Conservation (phyloP, 2,329 filamentous ascomycete species). For the Apiospora aurea region DNA sequence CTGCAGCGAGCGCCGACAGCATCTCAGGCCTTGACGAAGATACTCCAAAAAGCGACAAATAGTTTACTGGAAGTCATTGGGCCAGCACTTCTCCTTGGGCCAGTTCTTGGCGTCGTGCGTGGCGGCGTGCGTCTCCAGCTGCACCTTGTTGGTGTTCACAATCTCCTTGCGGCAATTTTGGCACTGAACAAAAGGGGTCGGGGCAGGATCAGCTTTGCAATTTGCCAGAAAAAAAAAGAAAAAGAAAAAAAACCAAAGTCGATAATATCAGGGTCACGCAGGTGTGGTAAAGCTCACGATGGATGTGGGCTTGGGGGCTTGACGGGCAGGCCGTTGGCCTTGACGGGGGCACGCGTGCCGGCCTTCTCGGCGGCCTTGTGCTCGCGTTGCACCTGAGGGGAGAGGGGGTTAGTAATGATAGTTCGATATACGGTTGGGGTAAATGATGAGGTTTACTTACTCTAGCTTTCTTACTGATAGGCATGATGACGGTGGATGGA, state of each 20-base stretch:
- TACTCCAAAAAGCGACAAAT: not conserved
- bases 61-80: constrained; percentile 50
- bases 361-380: constrained; percentile 63
- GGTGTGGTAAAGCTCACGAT: constrained; percentile 45
- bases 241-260: no score
- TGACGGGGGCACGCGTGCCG: constrained; percentile 60
- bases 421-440: not conserved
- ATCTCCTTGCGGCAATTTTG: constrained; percentile 59
- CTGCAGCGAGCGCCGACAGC: not conserved
- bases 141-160: constrained; percentile 57
- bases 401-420: constrained; percentile 22
- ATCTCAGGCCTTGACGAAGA: not conserved
- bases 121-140: constrained; percentile 59
- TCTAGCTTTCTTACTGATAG: constrained; percentile 31
- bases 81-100: constrained; percentile 67
- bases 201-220: constrained; percentile 29
- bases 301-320: constrained; percentile 61
- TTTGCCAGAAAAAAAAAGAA: constrained; percentile 23
- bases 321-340: constrained; percentile 61
- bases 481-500: constrained; percentile 24
- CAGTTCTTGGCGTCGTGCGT: constrained; percentile 58
- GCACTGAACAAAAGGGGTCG: constrained; percentile 44
- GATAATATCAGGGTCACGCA: not conserved
- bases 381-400: constrained; percentile 56
- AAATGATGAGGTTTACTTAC: constrained; percentile 15